phyloP scores from a whole-genome alignment of 2,329 filamentous ascomycete genomes.

The Aspergillus novoparasiticus region DNA sequence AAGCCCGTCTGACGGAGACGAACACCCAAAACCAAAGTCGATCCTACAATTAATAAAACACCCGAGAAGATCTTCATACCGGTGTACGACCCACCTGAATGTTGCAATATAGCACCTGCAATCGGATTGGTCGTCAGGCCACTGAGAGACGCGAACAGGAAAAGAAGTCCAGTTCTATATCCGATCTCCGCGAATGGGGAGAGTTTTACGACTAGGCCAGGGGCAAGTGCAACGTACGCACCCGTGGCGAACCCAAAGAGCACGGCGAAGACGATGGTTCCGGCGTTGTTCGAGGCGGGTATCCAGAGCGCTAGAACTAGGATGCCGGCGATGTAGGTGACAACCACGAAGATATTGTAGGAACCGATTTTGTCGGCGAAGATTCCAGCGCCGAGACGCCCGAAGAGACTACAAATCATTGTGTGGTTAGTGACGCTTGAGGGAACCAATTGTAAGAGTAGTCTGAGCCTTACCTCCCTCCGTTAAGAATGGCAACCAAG shows the following conservation, averaged over 20 bases:
- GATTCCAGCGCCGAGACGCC: constrained; percentile 56
- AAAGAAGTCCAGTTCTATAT: constrained; percentile 13
- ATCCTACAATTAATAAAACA: constrained; percentile 3
- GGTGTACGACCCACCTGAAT: not conserved
- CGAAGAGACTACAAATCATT: constrained; percentile 45
- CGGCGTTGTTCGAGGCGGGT: constrained; percentile 48
- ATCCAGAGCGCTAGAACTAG: constrained; percentile 58
- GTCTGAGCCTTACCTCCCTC: constrained; percentile 35
- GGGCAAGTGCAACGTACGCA: constrained; percentile 52
- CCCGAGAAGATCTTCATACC: constrained; percentile 12
- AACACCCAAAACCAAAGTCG: constrained; percentile 1
- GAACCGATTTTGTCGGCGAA: constrained; percentile 58
- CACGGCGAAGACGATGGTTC: constrained; percentile 62
- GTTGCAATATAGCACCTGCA: constrained; percentile 8
- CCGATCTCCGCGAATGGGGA: constrained; percentile 10
- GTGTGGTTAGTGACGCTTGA: not conserved
- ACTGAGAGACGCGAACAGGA: constrained; percentile 7
- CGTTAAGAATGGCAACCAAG: constrained; percentile 57
- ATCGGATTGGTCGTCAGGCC: constrained; percentile 15
- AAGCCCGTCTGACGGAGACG: not conserved
- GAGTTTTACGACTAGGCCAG: not conserved
- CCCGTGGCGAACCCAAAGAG: constrained; percentile 71
- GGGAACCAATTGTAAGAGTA: not conserved
- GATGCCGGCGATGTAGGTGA: constrained; percentile 47
- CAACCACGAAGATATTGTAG: constrained; percentile 56